Evolutionary conservation across 306 rosid species (phyloP).

Genomic region (Crataegus laevigata): DNA sequence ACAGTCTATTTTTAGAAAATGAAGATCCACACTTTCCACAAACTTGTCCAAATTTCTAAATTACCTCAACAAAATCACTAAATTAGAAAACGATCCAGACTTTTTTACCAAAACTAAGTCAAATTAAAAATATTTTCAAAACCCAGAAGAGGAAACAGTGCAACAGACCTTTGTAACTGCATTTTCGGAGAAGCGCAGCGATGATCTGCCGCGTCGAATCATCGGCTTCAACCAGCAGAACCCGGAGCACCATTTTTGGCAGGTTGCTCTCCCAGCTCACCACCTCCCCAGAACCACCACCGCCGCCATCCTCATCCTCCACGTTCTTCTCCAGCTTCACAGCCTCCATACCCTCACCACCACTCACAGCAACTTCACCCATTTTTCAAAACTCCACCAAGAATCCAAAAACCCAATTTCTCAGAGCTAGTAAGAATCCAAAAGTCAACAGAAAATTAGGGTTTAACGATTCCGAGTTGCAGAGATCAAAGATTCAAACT

Average conservation of each 20-base stretch:
- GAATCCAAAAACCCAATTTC: background rate
- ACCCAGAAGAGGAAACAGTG: background rate
- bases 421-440: background rate
- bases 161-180: constrained; percentile 55
- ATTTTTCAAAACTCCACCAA: constrained; percentile 29
- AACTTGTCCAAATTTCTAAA: background rate
- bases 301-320: background rate
- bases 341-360: constrained; percentile 3
- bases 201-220: constrained; percentile 73
- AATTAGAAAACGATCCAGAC: background rate
- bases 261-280: constrained; percentile 36
- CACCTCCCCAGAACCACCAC: constrained; percentile 1
- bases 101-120: background rate
- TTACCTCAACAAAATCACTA: background rate
- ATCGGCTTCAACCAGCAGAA: constrained; percentile 69
- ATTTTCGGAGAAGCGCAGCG: constrained; percentile 71
- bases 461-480: background rate
- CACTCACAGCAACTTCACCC: constrained; percentile 28
- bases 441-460: background rate
- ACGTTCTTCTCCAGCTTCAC: background rate
- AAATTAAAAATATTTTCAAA: background rate
- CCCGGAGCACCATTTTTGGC: constrained; percentile 34
- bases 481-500: background rate
- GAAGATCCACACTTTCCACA: background rate
- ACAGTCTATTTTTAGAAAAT: background rate